phyloP scores from a whole-genome alignment of 129 eudicot genomes.

The Tagetes patula region DNA sequence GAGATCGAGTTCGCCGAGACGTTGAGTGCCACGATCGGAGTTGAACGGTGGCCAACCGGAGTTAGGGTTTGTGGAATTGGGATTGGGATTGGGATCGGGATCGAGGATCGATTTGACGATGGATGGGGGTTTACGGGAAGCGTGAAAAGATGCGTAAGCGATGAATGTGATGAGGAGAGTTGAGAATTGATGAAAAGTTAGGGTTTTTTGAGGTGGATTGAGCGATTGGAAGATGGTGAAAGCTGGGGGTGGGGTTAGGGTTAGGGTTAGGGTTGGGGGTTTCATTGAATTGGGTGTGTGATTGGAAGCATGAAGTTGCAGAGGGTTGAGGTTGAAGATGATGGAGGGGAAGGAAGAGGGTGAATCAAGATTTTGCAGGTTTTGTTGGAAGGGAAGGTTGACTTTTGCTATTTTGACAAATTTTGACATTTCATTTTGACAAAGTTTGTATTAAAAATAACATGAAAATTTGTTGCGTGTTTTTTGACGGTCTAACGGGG shows the following conservation, averaged over 20 bases:
- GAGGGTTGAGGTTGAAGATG: slow-evolving; percentile 3
- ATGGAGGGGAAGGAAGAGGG: background rate
- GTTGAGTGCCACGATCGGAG: slow-evolving; percentile 69
- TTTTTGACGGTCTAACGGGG: too few relatives aligned
- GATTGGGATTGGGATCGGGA: slow-evolving; percentile 40
- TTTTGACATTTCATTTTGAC: too few relatives aligned
- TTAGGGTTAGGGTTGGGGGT: slow-evolving; percentile 31
- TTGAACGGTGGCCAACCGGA: slow-evolving; percentile 93
- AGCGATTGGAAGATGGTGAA: slow-evolving; percentile 51
- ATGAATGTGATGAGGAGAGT: slow-evolving; percentile 71
- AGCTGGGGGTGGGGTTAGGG: slow-evolving; percentile 51
- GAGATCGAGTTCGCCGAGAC: slow-evolving; percentile 95
- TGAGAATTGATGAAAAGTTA: slow-evolving; percentile 60
- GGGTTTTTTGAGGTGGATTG: slow-evolving; percentile 48
- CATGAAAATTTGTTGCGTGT: too few relatives aligned
- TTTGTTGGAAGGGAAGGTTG: slow-evolving; percentile 32
- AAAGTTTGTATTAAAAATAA: too few relatives aligned
- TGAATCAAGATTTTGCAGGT: slow-evolving; percentile 22
- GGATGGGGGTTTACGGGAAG: slow-evolving; percentile 98
- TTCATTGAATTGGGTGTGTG: slow-evolving; percentile 24
- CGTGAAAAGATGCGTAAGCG: slow-evolving; percentile 94
- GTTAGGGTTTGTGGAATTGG: slow-evolving; percentile 12
- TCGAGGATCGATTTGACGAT: slow-evolving; percentile 75
- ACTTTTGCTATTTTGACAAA: too few relatives aligned
- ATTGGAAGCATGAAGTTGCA: slow-evolving; percentile 13